Evolutionary conservation across 78 protist species (phyloP), one percentile per base, ranked within the genome.

Genomic region (Dictyostelium brefeldianum): DNA sequence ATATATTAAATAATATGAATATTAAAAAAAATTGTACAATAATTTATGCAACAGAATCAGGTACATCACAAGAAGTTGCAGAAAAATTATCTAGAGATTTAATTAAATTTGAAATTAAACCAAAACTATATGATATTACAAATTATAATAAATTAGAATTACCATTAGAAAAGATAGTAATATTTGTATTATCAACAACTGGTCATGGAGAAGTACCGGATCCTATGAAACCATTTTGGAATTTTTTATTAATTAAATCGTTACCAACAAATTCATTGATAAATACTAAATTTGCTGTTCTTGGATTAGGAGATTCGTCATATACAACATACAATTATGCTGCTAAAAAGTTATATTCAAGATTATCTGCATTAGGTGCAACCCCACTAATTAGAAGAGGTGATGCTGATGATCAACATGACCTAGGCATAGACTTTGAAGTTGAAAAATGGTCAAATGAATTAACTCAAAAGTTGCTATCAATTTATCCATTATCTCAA

Each of bases 171-270:
- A 87, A 47, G 17, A n/a, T 79, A 4, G 78, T 93, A 3, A 12
- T 93, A 17, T 93, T 93, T 71, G 89, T 81, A 11, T 64, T 93
- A 7, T 93, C 96, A 10, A 93, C 96, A 2, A 56, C 87, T 15
- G 96, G 96, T 54, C 96, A 93, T 81, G 96, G 96, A 12, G 96
- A 93, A n/a, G 89, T 93, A 43, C 96, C 96, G n/a, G 96, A 93
- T 48, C 41, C 90, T 10, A 93, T 93, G 96, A 83, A 74, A 17
- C 54, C 69, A 8, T 83, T 91, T 59, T 91, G 95, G 95, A 91
- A 54, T 25, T 91, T 91, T 29, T 73, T 91, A 22, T 57, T 91
- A 36, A 82, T 83, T 15, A 48, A 81, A 65, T 53, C 79, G 17
- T 47, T 81, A 25, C 90, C 95, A 5, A 5, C 59, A 7, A 81